Base-by-base conservation (phyloP, 2,329 filamentous ascomycete species). In the Pseudonectria buxi region DNA sequence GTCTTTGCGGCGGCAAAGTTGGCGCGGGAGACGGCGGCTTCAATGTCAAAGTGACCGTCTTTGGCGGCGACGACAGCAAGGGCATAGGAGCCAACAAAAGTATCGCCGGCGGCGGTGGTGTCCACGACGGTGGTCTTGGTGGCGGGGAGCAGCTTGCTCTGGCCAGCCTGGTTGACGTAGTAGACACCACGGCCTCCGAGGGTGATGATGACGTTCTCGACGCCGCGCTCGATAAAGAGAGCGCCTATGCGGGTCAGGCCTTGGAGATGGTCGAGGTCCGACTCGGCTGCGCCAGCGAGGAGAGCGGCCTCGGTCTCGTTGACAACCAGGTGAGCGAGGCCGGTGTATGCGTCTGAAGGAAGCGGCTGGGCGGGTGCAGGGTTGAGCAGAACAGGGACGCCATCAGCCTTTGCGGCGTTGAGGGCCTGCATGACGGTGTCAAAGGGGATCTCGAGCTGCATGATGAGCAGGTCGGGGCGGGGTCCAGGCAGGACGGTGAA, bases 31-130 rank as follows among this genome's bases (percentile, higher is more conserved):
- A 67, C 55, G 18, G 82, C 78, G 2, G 68, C 65, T 39, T 73
- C 73, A 29, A 83, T 69, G 38, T 74, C 68, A 38, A 78, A 74
- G 10, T 39, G 41, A 10, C 37, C 50, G 16, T 40, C 50, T 25
- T 45, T 47, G n/a, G 55, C 55, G 34, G 56, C 69, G 26, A 86
- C 85, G 22, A 83, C 73, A 38, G 79, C 76, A 16, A 92, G 76
- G 3, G 86, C 84, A 58, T 95, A 94, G 14, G 78, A 83, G 2
- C 92, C 90, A 5, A 94, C 86, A 63, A 95, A 95, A 0, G 90
- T 95, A 59, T 96, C 90, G 0, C 90, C 90, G 5, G 92, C 92
- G 2, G 84, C 90, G 7, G 90, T 96, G 1, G 90, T 96, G 59
- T 96, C 90, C 4, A 95, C 78, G 2, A 96, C 90, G 14, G 59